A percentile compares a stretch with the other conserved stretches of the same genome.
Conservation (phyloP, 192 early-diverging fungal genomes). For the Backusella parvicylindrica region DNA sequence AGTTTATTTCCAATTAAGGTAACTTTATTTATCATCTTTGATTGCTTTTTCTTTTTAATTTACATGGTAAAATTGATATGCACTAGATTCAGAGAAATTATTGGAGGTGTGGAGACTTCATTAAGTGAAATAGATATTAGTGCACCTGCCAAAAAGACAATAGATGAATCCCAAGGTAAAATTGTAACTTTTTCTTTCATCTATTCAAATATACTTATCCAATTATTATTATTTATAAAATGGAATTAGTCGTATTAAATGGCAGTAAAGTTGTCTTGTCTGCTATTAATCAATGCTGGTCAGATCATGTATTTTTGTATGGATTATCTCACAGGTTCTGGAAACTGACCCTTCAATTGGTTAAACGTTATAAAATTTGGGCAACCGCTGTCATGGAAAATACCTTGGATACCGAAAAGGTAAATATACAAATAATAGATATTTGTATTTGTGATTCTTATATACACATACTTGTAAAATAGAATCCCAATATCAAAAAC, state of each 20-base stretch:
- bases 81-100: constrained; percentile 46
- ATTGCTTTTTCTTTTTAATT: neutral
- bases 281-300: constrained; percentile 58
- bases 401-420: neutral
- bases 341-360: constrained; percentile 56
- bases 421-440: neutral
- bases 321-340: constrained; percentile 55
- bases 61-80: too few relatives aligned
- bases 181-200: too few relatives aligned
- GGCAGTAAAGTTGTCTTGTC: constrained; percentile 45
- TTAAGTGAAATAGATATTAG: constrained; percentile 2
- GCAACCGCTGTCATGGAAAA: constrained; percentile 10
- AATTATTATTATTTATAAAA: neutral
- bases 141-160: neutral
- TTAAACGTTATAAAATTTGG: constrained; percentile 32
- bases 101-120: constrained; percentile 36
- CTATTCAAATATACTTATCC: neutral
- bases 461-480: neutral
- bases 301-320: constrained; percentile 54
- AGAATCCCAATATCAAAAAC: neutral
- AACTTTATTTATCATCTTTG: neutral
- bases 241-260: constrained; percentile 27
- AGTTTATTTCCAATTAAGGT: constrained; percentile 60
- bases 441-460: neutral
- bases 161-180: constrained; percentile 3